A percentile compares a stretch with the other conserved stretches of the same genome.
These are phyloP conservation scores for Meira nashicola DNA, from an alignment of 1,284 basidiomycete genomes.

Conservation along the genomic window DNA sequence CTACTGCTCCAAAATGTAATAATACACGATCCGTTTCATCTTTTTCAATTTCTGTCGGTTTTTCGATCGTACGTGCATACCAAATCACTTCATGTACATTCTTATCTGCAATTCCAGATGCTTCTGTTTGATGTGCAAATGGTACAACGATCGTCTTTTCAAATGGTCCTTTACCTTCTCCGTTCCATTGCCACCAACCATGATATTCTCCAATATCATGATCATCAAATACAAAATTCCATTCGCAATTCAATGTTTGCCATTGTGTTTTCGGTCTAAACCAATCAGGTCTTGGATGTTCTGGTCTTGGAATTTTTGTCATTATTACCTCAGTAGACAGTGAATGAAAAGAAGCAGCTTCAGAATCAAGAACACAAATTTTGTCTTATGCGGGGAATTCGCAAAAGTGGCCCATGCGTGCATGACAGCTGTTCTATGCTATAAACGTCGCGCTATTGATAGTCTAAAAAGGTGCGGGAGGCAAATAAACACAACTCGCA, in stretches of 20 bases:
- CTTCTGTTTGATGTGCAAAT: constrained; percentile 17
- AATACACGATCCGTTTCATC: constrained; percentile 11
- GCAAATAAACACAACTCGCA: no score
- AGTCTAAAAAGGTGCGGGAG: no score
- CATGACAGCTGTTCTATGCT: no score
- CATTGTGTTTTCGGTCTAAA: constrained; percentile 9
- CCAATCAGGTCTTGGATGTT: constrained; percentile 18
- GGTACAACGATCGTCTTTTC: constrained; percentile 19
- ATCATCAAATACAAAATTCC: constrained; percentile 24
- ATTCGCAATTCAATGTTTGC: constrained; percentile 13
- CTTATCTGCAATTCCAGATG: constrained; percentile 12
- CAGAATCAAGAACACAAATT: no score
- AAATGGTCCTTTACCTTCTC: not conserved
- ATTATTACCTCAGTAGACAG: not conserved
- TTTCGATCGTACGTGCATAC: not conserved
- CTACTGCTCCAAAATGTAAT: constrained; percentile 32
- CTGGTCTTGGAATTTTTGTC: constrained; percentile 6
- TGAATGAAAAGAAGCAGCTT: no score
- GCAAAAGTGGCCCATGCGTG: no score
- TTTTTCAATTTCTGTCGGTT: not conserved
- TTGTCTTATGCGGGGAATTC: no score
- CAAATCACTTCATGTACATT: constrained; percentile 14
- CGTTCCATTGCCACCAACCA: constrained; percentile 15
- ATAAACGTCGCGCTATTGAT: no score
- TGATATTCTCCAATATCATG: constrained; percentile 18